phyloP scores from a whole-genome alignment of 2,329 filamentous ascomycete genomes.

The Aspergillus proliferans region DNA sequence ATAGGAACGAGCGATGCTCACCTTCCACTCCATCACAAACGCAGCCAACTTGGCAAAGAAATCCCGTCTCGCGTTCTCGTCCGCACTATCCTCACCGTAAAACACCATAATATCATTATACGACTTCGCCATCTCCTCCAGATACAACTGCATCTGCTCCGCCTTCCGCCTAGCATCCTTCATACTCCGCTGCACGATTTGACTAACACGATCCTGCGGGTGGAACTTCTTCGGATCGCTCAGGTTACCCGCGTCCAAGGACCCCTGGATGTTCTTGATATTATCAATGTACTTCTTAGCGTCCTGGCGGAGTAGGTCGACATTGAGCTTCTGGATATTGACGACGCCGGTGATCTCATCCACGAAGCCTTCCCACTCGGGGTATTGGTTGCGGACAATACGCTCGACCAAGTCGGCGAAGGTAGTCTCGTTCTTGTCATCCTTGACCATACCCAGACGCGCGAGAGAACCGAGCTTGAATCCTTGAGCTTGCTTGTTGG shows the following conservation, averaged over 20 bases:
- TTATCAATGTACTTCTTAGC: conserved; percentile 91
- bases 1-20: conserved; percentile 19
- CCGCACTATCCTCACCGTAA: conserved; percentile 86
- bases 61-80: conserved; percentile 87
- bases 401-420: conserved; percentile 94
- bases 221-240: conserved; percentile 98
- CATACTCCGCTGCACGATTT: conserved; percentile 88
- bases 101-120: conserved; percentile 96
- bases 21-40: conserved; percentile 90
- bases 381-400: conserved; percentile 92
- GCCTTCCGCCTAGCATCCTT: conserved; percentile 94
- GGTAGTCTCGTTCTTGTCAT: conserved; percentile 96
- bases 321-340: conserved; percentile 80
- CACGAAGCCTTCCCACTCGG: conserved; percentile 85
- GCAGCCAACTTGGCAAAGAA: conserved; percentile 91
- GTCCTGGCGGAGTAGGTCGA: conserved; percentile 82
- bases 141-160: conserved; percentile 87
- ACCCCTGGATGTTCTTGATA: conserved; percentile 86
- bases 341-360: conserved; percentile 79
- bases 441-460: conserved; percentile 93
- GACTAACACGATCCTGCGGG: conserved; percentile 87
- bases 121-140: conserved; percentile 84
- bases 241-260: conserved; percentile 85
- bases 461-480: conserved; percentile 97
- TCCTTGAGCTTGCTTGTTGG: conserved; percentile 94